Conservation (phyloP, 306 rosid genomes). For the Acacia melanoxylon region DNA sequence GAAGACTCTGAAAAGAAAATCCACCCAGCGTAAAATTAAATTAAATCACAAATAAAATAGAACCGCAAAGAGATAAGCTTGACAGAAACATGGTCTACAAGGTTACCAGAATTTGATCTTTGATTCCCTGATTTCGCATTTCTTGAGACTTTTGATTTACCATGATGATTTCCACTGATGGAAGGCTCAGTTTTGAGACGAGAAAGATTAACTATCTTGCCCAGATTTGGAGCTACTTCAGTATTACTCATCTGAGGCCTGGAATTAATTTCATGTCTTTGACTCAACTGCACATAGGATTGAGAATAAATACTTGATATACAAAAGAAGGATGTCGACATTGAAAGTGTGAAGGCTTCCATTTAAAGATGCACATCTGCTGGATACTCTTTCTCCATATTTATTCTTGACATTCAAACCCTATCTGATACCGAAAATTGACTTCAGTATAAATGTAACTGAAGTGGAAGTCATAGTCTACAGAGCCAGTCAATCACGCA, state of each 20-base stretch:
- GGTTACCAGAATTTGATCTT: conserved; percentile 39
- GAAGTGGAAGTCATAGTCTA: neutral
- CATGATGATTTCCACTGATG: conserved; percentile 35
- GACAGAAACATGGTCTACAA: conserved; percentile 15
- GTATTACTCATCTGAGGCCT: conserved; percentile 31
- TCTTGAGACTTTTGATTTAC: conserved; percentile 48
- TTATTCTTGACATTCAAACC: conserved; percentile 3
- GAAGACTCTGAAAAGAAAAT: conserved; percentile 40
- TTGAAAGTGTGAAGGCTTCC: neutral
- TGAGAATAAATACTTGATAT: conserved; percentile 7
- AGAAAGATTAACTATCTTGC: conserved; percentile 29
- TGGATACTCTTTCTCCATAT: neutral
- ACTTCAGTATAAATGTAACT: neutral
- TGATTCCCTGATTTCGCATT: conserved; percentile 44
- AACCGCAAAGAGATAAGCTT: neutral
- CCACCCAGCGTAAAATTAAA: conserved; percentile 10
- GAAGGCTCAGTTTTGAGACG: conserved; percentile 30
- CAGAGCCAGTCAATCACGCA: neutral
- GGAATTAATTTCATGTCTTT: conserved; percentile 31
- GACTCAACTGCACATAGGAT: conserved; percentile 48
- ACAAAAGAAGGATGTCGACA: neutral
- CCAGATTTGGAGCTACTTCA: conserved; percentile 26
- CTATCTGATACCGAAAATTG: neutral
- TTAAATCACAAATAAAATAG: neutral
- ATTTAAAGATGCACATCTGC: neutral